Percentiles rank a stretch among this genome's conserved stretches.
Conservation (phyloP, 441 rosid genomes). For the Gossypium schwendimanii region DNA sequence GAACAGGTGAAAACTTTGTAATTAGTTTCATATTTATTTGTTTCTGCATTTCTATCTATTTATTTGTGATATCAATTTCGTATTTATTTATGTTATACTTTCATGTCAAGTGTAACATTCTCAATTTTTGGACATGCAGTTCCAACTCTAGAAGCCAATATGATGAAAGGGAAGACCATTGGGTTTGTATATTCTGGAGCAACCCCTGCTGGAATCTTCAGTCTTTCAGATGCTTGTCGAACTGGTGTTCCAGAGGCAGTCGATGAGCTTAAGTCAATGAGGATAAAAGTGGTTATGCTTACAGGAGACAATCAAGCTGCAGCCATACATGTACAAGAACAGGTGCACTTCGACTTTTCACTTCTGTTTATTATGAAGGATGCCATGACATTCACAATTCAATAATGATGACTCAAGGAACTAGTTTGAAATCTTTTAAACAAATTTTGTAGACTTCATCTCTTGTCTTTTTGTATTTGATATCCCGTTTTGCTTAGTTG, state of each 20-base stretch:
- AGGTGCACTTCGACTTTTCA: slow-evolving; percentile 30
- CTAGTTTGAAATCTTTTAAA: neutral
- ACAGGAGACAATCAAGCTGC: slow-evolving; percentile 71
- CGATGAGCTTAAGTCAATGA: slow-evolving; percentile 41
- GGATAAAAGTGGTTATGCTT: slow-evolving; percentile 66
- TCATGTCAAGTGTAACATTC: too few relatives aligned
- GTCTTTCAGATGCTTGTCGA: slow-evolving; percentile 70
- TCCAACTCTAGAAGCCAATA: slow-evolving; percentile 29
- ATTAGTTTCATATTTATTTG: neutral
- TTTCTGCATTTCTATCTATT: too few relatives aligned
- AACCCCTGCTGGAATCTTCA: slow-evolving; percentile 45
- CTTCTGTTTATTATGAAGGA: too few relatives aligned
- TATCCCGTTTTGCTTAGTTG: neutral
- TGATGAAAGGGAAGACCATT: slow-evolving; percentile 43
- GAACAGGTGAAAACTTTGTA: slow-evolving; percentile 35
- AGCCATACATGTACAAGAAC: slow-evolving; percentile 63
- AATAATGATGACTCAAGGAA: neutral
- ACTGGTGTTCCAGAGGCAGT: slow-evolving; percentile 65
- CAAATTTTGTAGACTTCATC: neutral
- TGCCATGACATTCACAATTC: neutral
- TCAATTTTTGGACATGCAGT: slow-evolving; percentile 22
- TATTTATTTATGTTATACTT: too few relatives aligned
- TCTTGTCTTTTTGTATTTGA: neutral
- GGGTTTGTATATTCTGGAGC: slow-evolving; percentile 54
- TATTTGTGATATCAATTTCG: too few relatives aligned